Evolutionary conservation across 202 grass and related monocot species (phyloP).

Genomic region (Dendrocalamus latiflorus): DNA sequence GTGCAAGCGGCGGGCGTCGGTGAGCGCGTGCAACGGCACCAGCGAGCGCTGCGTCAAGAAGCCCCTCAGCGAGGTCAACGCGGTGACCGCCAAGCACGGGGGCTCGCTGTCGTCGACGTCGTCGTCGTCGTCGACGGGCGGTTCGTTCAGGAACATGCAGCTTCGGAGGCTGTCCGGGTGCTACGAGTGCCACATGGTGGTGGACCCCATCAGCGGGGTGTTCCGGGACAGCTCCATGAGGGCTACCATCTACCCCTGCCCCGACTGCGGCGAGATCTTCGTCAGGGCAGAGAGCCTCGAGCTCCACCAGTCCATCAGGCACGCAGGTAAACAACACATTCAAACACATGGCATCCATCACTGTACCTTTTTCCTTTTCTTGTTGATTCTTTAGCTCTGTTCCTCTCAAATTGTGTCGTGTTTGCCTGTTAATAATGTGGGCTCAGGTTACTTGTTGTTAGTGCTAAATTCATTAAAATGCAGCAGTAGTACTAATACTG

Average conservation of each 20-base stretch:
- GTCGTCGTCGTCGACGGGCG: conserved; percentile 41
- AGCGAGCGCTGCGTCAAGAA: conserved; percentile 60
- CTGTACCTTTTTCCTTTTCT: background rate
- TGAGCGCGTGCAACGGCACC: conserved; percentile 43
- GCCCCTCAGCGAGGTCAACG: conserved; percentile 14
- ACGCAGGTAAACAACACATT: conserved; percentile 57
- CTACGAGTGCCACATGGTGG: conserved; percentile 92
- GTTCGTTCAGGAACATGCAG: conserved; percentile 71
- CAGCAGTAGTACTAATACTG: background rate
- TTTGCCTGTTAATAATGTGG: background rate
- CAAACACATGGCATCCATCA: background rate
- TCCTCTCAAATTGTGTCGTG: background rate
- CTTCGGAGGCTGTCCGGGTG: conserved; percentile 73
- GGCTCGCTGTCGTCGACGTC: conserved; percentile 25
- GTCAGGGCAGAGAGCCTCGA: conserved; percentile 62
- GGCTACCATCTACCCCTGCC: conserved; percentile 59
- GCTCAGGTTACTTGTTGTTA: background rate
- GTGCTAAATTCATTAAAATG: background rate
- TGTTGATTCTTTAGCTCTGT: background rate
- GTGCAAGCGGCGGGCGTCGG: conserved; percentile 54
- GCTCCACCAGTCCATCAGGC: conserved; percentile 58
- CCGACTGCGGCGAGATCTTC: conserved; percentile 87
- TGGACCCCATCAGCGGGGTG: conserved; percentile 49
- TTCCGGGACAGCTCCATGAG: conserved; percentile 40
- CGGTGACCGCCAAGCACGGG: background rate